Base-by-base conservation (phyloP, 2,329 filamentous ascomycete genomes). In the Arthroderma sp. region DNA sequence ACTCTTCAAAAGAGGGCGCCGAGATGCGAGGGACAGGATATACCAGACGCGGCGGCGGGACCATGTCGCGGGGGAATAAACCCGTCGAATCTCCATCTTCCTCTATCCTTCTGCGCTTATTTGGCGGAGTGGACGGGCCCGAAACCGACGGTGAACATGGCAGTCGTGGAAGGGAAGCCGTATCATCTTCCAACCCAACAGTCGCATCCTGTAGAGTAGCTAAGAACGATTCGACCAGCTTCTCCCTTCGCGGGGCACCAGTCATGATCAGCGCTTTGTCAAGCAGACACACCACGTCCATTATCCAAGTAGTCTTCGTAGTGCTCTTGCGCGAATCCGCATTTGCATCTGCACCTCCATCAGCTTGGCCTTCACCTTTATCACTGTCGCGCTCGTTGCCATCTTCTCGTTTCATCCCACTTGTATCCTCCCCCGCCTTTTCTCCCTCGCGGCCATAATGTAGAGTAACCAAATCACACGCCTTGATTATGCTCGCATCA, bases 241-340 rank as follows among this genome's bases (percentile, higher is more conserved):
- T 52, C 5, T 75, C 72, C 45, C 83, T 68, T 1, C 57, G 69
- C 1, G 76, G 75, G 0, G 74, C 81, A 1, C 83, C 84, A 0
- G 84, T 77, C 44, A 87, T 74, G 38, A 94, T 85, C 38, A 93
- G 63, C 0, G 83, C 80, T 60, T 80, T 78, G 55, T 95, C 88
- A 1, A 96, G 70, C 1, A 72, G 64, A 43, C 72, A 71, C 31
- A 94, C 74, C 1, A 83, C 68, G 1, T 69, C 60, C 31, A 75
- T 70, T 3, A 87, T 57, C 62, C 70, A 76, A 30, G 64, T 22
- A 22, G 15, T 3, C 15, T 22, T 22, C 15, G 15, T 22, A 22
- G 15, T 22, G 15, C 15, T n/a, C n/a, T n/a, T n/a, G n/a, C n/a
- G n/a, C 15, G 15, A 1, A 22, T 22, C 15, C 3, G 15, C 15